Conservation (phyloP, 2,329 filamentous ascomycete species). For the Fusarium fracticaudum region DNA sequence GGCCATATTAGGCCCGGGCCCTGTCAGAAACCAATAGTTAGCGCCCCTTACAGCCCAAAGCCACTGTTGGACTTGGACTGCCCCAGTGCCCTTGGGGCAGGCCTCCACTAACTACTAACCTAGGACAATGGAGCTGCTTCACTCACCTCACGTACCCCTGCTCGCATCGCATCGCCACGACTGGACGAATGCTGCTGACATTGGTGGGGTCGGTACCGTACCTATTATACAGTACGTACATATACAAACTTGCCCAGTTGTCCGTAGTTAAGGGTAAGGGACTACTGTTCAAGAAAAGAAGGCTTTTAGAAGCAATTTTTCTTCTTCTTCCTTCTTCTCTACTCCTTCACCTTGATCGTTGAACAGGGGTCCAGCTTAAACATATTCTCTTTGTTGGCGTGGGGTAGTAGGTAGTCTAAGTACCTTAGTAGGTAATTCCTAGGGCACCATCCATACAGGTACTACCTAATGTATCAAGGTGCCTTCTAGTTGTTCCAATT, state of each 20-base stretch:
- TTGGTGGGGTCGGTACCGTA: background rate
- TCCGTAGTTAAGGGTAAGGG: background rate
- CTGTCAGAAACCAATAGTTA: conserved; percentile 16
- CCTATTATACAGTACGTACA: background rate
- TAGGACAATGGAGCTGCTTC: conserved; percentile 35
- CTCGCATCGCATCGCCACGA: background rate
- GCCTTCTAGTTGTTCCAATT: background rate
- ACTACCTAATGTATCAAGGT: background rate
- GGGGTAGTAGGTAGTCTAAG: background rate
- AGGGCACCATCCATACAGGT: background rate
- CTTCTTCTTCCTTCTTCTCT: background rate
- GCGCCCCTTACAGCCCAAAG: background rate
- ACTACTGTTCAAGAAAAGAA: conserved; percentile 22
- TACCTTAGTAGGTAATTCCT: background rate
- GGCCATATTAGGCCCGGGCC: background rate
- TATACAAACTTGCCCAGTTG: background rate
- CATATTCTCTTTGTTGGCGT: background rate
- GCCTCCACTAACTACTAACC: background rate
- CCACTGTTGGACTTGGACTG: background rate
- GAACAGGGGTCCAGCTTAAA: conserved; percentile 6
- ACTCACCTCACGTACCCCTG: conserved; percentile 3
- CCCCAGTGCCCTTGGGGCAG: background rate
- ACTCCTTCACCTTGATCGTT: background rate
- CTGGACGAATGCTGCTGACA: conserved; percentile 16
- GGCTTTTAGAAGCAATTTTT: conserved; percentile 13